Base-by-base conservation (phyloP, 2,329 filamentous ascomycete species). In the Penicillium sp. region DNA sequence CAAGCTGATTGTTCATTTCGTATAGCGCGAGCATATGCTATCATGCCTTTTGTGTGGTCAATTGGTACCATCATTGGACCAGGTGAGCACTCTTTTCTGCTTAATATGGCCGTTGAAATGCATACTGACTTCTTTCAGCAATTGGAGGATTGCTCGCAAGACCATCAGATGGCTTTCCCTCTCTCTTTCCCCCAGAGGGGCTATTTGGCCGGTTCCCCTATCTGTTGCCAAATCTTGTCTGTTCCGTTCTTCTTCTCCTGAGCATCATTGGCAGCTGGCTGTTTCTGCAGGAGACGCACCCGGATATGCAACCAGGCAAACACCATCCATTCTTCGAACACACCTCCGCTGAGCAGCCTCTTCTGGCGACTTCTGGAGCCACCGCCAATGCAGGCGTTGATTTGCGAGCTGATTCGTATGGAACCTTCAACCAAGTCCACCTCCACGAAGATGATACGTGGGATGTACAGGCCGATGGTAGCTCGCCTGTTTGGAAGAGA, bases 21-120 rank as follows among this genome's bases (percentile, higher is more conserved):
- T n/a, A n/a, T 52, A 86, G 84, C 87, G 41, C 79, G 83, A 45
- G 89, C 89, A 17, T 95, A 89, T 61, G 80, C 87, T 2, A 78
- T 95, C 30, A 94, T 95, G 86, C 89, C 89, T 0, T 95, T 95
- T 57, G 84, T 95, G 6, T 95, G 89, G 88, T 83, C 77, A 31
- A 81, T 95, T 35, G 89, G 89, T 15, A 93, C 86, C 7, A 94
- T 95, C 47, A 74, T 94, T 36, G 89, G 89, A 0, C 85, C 89
- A 48, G 61, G 61, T 63, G 54, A 36, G 31, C 17, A n/a, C 25
- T 27, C 25, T 27, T 27, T n/a, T 27, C 25, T 27, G n/a, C 11
- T 11, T 11, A n/a, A 6, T 13, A 8, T 15, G n/a, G n/a, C 22
- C 9, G 2, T 33, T 6, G 32, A 30, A 15, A 18, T 13, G 20